phyloP scores from a whole-genome alignment of 106 monocot genomes.

The Dactylorhiza incarnata region DNA sequence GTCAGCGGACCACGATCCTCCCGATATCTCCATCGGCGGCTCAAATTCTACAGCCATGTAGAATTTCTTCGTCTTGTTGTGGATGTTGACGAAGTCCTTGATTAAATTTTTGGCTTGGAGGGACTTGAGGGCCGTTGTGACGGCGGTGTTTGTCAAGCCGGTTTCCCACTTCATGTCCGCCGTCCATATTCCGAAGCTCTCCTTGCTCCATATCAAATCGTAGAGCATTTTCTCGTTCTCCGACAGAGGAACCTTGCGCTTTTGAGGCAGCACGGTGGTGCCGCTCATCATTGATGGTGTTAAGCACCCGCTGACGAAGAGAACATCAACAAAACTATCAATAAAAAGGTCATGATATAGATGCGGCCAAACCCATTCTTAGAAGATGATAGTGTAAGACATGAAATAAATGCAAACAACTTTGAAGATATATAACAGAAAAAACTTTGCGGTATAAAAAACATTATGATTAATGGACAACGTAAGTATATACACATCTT shows the following conservation, averaged over 20 bases:
- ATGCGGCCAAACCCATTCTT: no score
- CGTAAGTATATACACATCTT: no score
- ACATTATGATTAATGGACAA: no score
- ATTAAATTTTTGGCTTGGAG: conserved; percentile 40
- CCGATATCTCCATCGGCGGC: conserved; percentile 48
- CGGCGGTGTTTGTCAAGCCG: conserved; percentile 2
- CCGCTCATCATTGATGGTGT: not conserved
- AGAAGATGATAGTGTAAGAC: no score
- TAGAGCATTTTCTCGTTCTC: conserved; percentile 27
- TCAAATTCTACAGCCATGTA: conserved; percentile 54
- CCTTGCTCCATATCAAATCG: conserved; percentile 35
- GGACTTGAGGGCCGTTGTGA: conserved; percentile 38
- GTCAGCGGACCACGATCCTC: conserved; percentile 61
- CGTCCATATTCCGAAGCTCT: conserved; percentile 45
- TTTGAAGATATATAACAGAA: no score
- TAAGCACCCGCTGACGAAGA: no score
- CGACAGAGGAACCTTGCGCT: conserved; percentile 11
- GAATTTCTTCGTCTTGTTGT: conserved; percentile 36
- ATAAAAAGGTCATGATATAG: no score
- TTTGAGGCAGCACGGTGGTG: conserved; percentile 13
- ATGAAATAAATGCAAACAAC: no score
- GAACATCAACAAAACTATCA: no score
- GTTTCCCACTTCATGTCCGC: conserved; percentile 35
- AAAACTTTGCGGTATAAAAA: no score
- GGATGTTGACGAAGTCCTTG: conserved; percentile 44